phyloP scores from a whole-genome alignment of 2,329 filamentous ascomycete genomes.

The Calonectria crousiana region DNA sequence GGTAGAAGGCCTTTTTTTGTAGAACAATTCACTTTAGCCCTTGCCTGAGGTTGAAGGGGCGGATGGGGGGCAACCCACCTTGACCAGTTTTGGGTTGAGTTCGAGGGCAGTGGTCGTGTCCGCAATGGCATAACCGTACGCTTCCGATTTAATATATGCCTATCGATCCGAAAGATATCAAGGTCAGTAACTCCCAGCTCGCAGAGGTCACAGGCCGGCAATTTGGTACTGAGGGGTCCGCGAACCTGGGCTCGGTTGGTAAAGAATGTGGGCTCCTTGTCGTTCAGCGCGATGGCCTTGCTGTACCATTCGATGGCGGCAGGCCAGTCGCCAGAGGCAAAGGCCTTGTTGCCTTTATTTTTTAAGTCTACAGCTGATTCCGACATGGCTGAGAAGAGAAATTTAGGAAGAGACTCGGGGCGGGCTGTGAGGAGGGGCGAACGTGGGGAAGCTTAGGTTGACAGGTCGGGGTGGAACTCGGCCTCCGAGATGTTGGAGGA shows the following conservation, averaged over 20 bases:
- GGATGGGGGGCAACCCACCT: conserved; percentile 67
- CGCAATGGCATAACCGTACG: conserved; percentile 91
- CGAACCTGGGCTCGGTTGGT: conserved; percentile 94
- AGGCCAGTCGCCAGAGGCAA: conserved; percentile 88
- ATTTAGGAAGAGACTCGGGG: conserved; percentile 17
- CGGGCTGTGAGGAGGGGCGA: conserved; percentile 12
- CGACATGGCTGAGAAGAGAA: conserved; percentile 52
- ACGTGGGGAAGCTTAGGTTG: conserved; percentile 22
- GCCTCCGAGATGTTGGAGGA: conserved; percentile 29
- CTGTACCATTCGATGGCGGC: conserved; percentile 86
- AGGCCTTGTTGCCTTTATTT: conserved; percentile 94
- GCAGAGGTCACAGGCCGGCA: not conserved
- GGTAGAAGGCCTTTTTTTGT: conserved; percentile 83
- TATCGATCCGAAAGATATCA: conserved; percentile 51
- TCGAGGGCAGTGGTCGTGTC: conserved; percentile 94
- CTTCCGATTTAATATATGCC: conserved; percentile 95
- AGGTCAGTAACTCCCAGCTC: conserved; percentile 60
- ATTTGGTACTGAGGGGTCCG: conserved; percentile 28
- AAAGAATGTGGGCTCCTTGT: conserved; percentile 88
- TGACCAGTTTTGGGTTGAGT: conserved; percentile 87
- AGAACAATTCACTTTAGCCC: conserved; percentile 23
- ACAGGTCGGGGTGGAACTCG: conserved; percentile 31
- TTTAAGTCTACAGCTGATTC: conserved; percentile 86
- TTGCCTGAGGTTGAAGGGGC: not conserved
- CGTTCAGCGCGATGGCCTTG: conserved; percentile 87